Percentiles rank a stretch among this genome's conserved stretches.
Conservation (phyloP, 495 filamentous ascomycete genomes). For the Hypoxylon lenormandii region DNA sequence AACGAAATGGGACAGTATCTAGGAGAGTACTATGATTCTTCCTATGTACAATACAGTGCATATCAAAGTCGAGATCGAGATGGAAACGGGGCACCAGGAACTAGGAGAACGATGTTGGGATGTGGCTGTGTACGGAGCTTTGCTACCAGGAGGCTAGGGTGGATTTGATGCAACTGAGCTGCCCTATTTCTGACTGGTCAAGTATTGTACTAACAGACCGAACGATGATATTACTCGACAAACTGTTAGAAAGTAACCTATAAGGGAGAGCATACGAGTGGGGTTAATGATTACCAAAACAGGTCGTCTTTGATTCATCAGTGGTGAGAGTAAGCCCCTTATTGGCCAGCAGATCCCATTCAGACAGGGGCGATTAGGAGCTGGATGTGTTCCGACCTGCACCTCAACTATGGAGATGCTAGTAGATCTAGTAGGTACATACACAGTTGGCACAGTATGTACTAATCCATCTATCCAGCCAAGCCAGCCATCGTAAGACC, state of each 20-base stretch:
- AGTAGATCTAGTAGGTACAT: not conserved
- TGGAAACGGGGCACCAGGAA: constrained; percentile 16
- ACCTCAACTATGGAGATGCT: constrained; percentile 4
- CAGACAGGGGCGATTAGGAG: constrained; percentile 26
- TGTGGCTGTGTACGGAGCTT: constrained; percentile 42
- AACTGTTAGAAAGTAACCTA: constrained; percentile 18
- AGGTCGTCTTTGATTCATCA: constrained; percentile 41
- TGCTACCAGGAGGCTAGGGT: constrained; percentile 23
- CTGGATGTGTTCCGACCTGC: constrained; percentile 13
- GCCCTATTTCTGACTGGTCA: constrained; percentile 12
- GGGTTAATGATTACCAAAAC: constrained; percentile 36
- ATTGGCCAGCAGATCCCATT: constrained; percentile 27
- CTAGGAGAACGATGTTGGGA: constrained; percentile 18
- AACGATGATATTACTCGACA: not conserved
- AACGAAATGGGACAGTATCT: not conserved
- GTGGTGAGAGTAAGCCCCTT: constrained; percentile 22
- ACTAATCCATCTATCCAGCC: not conserved
- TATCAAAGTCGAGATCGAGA: constrained; percentile 33
- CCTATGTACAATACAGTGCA: constrained; percentile 29
- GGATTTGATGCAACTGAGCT: constrained; percentile 30
- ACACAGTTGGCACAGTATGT: constrained; percentile 11
- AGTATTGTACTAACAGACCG: constrained; percentile 24
- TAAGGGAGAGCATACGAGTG: constrained; percentile 14
- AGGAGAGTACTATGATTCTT: not conserved
- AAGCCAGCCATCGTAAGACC: too few species aligned